Evolutionary conservation across 2,329 filamentous ascomycete genomes (phyloP).

Genomic region (Xylariales sp.): DNA sequence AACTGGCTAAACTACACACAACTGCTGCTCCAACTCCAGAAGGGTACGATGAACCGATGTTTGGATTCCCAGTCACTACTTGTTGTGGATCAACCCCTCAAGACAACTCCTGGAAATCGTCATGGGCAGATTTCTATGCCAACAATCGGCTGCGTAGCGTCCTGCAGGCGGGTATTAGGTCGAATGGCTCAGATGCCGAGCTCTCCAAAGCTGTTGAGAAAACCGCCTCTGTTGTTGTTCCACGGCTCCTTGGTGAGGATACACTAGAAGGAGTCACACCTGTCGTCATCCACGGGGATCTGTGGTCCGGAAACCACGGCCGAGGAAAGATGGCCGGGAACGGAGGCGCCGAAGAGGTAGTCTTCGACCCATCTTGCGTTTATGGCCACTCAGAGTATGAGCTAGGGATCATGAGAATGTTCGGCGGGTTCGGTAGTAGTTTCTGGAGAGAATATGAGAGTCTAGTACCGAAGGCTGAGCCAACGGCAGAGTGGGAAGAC

Average conservation of each 20-base stretch:
- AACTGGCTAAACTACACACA: constrained; percentile 74
- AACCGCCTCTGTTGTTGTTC: constrained; percentile 63
- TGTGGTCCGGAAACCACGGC: constrained; percentile 87
- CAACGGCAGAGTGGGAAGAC: constrained; percentile 79
- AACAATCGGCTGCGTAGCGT: constrained; percentile 68
- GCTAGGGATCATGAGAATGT: constrained; percentile 93
- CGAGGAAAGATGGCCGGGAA: constrained; percentile 53
- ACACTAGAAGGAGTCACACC: constrained; percentile 64
- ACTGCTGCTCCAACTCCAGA: constrained; percentile 64
- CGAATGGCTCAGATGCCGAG: constrained; percentile 61
- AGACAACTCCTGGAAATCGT: constrained; percentile 66
- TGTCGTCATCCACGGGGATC: constrained; percentile 81
- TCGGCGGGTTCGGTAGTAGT: constrained; percentile 71
- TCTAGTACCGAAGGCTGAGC: constrained; percentile 74
- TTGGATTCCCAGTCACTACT: constrained; percentile 79
- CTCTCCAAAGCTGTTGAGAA: constrained; percentile 60
- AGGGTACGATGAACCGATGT: constrained; percentile 56
- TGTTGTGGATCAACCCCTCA: constrained; percentile 84
- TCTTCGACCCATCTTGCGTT: constrained; percentile 76
- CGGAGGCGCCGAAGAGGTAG: constrained; percentile 61
- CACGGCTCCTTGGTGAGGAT: constrained; percentile 65
- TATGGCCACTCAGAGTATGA: constrained; percentile 91
- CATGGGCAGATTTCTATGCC: constrained; percentile 84
- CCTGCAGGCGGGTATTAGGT: constrained; percentile 48
- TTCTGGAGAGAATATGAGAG: constrained; percentile 77